Evolutionary conservation across 2,329 filamentous ascomycete species (phyloP), one percentile per base, ranked within the genome.

Genomic region (Cryphonectria nitschkei): DNA sequence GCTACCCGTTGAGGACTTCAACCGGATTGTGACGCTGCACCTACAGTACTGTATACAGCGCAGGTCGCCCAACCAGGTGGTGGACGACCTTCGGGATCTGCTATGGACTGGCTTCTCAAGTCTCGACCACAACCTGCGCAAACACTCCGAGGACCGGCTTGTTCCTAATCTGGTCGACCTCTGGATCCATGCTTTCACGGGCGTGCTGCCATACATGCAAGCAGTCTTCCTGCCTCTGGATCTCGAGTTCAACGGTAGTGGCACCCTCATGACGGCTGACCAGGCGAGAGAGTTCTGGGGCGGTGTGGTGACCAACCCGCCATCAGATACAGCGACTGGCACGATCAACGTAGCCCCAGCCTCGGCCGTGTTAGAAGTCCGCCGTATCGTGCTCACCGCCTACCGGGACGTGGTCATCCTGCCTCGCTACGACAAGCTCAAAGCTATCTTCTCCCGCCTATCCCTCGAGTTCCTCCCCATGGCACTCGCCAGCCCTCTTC

Each of bases 151-250:
- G 77, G 95, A 97, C 72, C 89, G 92, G 46, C 87, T 98, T n/a
- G 94, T 98, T 32, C 93, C 94, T 0, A 90, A 94, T 69, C 85
- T 99, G 0, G 95, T 98, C 2, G 94, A 97, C 78, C 90, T 98
- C 78, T 99, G 96, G 96, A 89, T 97, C 71, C 90, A 96, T 63
- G 95, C 96, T 0, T 98, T 98, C 77, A 95, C 94, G 2, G 92
- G 89, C 8, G 93, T 98, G 52, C 82, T 98, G 6, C 96, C 96
- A 0, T 98, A 97, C 78, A 90, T 99, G 76, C 95, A 98, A 82
- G 94, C 95, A 0, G 95, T 98, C 0, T 98, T 99, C 78, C 84
- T 99, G 1, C 96, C 95, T 0, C 83, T 99, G 0, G 96, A 99
- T 77, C 88, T 97, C 14, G 96, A 99, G 79, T 97, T 99, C 78